A percentile compares a stretch with the other conserved stretches of the same genome.
These are phyloP conservation scores for Fistulinella prunicolor DNA, from an alignment of 768 basidiomycete species.

Conservation along the genomic window DNA sequence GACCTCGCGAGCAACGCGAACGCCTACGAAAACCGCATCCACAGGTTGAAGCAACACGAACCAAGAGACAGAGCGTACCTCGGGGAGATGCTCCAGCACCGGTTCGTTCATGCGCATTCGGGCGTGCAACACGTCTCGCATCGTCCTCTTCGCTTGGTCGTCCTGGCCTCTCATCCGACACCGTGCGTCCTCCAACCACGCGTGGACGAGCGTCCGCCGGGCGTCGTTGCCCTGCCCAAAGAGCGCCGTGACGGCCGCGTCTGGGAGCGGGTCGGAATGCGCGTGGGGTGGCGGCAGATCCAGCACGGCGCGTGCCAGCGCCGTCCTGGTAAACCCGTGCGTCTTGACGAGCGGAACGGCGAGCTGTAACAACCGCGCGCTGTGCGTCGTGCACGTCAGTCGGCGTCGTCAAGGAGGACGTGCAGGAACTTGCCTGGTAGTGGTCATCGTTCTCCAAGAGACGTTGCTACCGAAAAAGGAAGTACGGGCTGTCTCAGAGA, in stretches of 20 bases:
- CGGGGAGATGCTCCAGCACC: slow-evolving; percentile 61
- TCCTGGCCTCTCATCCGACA: slow-evolving; percentile 40
- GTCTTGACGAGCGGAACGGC: slow-evolving; percentile 61
- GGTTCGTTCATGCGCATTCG: slow-evolving; percentile 67
- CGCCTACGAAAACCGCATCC: slow-evolving; percentile 56
- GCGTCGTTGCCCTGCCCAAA: slow-evolving; percentile 73
- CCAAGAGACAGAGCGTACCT: slow-evolving; percentile 42
- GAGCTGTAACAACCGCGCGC: slow-evolving; percentile 48
- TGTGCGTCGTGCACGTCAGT: background rate
- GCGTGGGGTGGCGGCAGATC: slow-evolving; percentile 47
- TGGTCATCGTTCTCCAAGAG: background rate
- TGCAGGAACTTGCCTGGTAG: slow-evolving; percentile 19
- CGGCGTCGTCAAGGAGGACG: background rate
- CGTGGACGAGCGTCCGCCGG: slow-evolving; percentile 58
- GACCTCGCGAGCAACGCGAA: slow-evolving; percentile 66
- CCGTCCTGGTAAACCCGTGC: slow-evolving; percentile 73
- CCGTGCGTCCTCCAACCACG: slow-evolving; percentile 71
- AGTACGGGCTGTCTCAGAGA: too few species aligned
- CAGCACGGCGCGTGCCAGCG: slow-evolving; percentile 64
- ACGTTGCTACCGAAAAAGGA: slow-evolving; percentile 4
- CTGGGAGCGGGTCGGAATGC: slow-evolving; percentile 65
- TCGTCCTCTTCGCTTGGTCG: background rate
- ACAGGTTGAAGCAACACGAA: background rate
- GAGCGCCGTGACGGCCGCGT: slow-evolving; percentile 65
- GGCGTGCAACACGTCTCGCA: slow-evolving; percentile 52